Evolutionary conservation across 75 land plant species (phyloP).

Genomic region (Sequoia sempervirens): DNA sequence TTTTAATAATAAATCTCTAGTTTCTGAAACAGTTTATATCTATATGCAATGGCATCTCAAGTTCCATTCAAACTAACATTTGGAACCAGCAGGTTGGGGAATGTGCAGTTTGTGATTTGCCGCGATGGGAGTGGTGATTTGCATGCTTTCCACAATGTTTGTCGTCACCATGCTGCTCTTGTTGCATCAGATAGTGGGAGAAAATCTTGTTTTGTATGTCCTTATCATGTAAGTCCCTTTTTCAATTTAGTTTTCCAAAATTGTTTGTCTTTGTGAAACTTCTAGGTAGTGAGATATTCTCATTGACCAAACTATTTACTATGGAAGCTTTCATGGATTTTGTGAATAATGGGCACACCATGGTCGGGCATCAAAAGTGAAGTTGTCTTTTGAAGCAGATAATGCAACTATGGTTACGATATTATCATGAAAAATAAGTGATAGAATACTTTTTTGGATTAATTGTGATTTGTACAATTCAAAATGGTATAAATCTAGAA

Average conservation of each 20-base stretch:
- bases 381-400: not conserved
- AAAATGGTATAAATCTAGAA: not conserved
- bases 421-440: not conserved
- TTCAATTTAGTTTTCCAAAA: not conserved
- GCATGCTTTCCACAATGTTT: slow-evolving; percentile 89
- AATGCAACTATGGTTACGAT: not conserved
- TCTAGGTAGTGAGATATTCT: not conserved
- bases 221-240: slow-evolving; percentile 75
- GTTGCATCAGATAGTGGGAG: slow-evolving; percentile 67
- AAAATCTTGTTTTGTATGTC: slow-evolving; percentile 76
- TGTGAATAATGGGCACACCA: not conserved
- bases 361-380: not conserved
- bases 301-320: not conserved
- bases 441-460: not conserved
- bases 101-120: slow-evolving; percentile 68
- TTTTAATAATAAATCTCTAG: not conserved
- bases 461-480: not conserved
- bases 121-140: slow-evolving; percentile 61
- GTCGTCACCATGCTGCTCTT: slow-evolving; percentile 94
- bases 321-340: not conserved
- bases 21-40: not conserved
- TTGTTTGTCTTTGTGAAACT: not conserved
- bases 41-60: not conserved
- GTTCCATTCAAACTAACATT: not conserved
- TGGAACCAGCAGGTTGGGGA: slow-evolving; percentile 61